Base-by-base conservation (phyloP, 192 early-diverging fungal genomes). In the Coemansia sp. region DNA sequence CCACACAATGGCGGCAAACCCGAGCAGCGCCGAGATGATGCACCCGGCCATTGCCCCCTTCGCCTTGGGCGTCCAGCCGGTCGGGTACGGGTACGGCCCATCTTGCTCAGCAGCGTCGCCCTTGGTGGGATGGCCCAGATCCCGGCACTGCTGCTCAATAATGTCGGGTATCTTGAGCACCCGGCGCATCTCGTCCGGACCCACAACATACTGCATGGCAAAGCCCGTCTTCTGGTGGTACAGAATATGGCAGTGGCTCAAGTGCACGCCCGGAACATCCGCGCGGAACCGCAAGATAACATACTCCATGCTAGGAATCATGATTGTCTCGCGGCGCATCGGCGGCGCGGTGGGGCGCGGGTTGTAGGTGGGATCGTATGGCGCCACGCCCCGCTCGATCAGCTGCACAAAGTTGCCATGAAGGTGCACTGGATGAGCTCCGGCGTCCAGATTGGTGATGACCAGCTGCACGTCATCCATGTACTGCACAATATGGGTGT, bases 381-480 rank as follows among this genome's bases (percentile, higher is more conserved):
- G 68, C n/a, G 74, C 82, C 12, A 68, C 57, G 48, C 85, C 81
- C 28, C 82, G 82, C 50, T 75, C 83, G 33, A 88, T 81, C 42
- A 94, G 74, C 70, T 92, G 88, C 82, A 93, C 93, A 10, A 70
- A 68, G 66, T 92, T 88, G 5, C 90, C 90, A 64, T 94, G 93
- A 16, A 93, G 68, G 72, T 94, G 93, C 81, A 94, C 83, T 57
- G 83, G 68, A 43, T 95, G 93, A 50, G 59, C 72, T 55, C 86
- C 89, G 14, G 77, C 64, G 55, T 93, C 91, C 28, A 67, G 61
- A 73, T 95, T 95, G 64, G 80, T 83, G 54, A 93, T 73, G 14
- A 87, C 74, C 39, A 93, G 67, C 71, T 93, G 82, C 30, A 89
- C 57, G 33, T 82, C 79, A 12, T 87, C 56, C 69, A 85, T 51